Evolutionary conservation across 768 basidiomycete genomes (phyloP), one percentile per base, ranked within the genome.

Genomic region (Mrakia frigida): DNA sequence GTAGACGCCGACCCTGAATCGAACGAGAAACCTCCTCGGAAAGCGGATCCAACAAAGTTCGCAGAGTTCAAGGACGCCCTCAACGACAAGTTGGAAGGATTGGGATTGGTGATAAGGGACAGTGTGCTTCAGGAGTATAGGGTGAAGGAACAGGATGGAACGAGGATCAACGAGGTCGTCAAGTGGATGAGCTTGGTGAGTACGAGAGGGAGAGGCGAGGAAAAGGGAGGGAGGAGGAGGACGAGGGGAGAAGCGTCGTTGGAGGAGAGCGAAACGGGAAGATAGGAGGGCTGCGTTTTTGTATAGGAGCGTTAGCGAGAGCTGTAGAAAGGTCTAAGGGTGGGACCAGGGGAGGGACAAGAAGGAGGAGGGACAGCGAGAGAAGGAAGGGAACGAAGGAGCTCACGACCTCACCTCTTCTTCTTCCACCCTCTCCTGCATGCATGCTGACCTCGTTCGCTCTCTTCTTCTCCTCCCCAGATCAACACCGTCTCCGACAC

Each of bases 401-500:
- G 69, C 46, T 50, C 69, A 52, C 69, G 28, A 28, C 35, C 7
- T 60, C 39, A 37, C 41, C 16, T 75, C 60, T 23, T 73, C 72
- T 28, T 35, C 50, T 41, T 28, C 59, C 37, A 50, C n/a, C 33
- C n/a, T 59, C 23, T 25, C 23, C 18, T 37, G 14, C 72, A 6
- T 41, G 28, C 25, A 61, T 31, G 41, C 37, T 50, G 16, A 67
- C 25, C 67, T n/a, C n/a, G n/a, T n/a, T n/a, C n/a, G n/a, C 18
- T 67, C 6, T 56, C 61, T 10, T 14, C 61, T n/a, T 5, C 65
- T 6, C 50, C 13, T 52, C 18, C 13, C 4, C 74, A 94, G 93
- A 89, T 92, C 63, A 96, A 95, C 81, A 85, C 87, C 13, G 91
- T 89, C 78, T 89, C 89, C 25, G 93, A 95, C 80, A 89, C 90